These are phyloP conservation scores for Mycena chlorophos DNA, from an alignment of 768 basidiomycete species.

Conservation along the genomic window DNA sequence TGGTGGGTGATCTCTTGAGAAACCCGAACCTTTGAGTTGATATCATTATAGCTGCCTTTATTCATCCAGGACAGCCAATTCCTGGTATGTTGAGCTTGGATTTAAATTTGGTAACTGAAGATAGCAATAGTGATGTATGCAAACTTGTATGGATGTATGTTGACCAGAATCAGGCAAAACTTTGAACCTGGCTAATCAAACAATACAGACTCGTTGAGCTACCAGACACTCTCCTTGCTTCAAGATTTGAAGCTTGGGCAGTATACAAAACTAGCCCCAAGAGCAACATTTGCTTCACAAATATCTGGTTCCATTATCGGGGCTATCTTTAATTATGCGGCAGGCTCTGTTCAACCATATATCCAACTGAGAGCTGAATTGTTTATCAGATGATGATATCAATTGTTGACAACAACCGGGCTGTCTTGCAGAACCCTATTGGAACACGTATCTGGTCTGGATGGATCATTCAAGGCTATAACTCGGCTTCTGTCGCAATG, in stretches of 20 bases:
- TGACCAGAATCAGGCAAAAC: not conserved
- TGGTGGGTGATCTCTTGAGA: too few species aligned
- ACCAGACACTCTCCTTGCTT: constrained; percentile 52
- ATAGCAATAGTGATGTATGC: constrained; percentile 48
- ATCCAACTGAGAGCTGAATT: not conserved
- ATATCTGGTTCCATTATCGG: constrained; percentile 52
- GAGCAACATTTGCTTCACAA: constrained; percentile 49
- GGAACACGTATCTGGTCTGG: constrained; percentile 55
- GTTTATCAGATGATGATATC: constrained; percentile 45
- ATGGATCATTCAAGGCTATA: constrained; percentile 54
- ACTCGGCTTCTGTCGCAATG: constrained; percentile 53
- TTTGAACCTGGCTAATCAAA: not conserved
- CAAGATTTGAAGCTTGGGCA: constrained; percentile 58
- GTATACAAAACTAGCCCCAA: constrained; percentile 54
- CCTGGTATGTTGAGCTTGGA: not conserved
- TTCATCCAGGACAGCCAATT: constrained; percentile 32
- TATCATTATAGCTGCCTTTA: constrained; percentile 52
- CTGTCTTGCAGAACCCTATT: constrained; percentile 46
- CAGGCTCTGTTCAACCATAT: constrained; percentile 25
- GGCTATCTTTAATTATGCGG: constrained; percentile 52
- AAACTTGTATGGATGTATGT: constrained; percentile 50
- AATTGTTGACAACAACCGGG: constrained; percentile 48
- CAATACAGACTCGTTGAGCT: not conserved
- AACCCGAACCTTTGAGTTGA: too few species aligned
- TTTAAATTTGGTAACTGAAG: not conserved